Conservation (phyloP, 75 land plant species). For the Chamaecyparis obtusa region DNA sequence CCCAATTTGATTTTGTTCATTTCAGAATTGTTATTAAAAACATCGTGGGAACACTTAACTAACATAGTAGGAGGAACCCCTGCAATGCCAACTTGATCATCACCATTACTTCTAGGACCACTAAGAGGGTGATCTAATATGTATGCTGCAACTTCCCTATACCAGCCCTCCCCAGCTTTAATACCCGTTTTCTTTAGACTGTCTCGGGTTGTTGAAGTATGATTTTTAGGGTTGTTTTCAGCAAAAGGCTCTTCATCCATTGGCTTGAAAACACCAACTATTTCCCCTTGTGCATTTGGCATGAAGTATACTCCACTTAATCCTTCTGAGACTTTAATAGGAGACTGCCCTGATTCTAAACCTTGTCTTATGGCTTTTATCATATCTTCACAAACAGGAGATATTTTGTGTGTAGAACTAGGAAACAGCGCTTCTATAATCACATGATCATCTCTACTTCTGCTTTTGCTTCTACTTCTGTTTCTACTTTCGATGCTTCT, state of each 20-base stretch:
- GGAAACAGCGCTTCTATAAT: neutral
- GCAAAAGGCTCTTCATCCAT: conserved; percentile 27
- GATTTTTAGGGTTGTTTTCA: conserved; percentile 19
- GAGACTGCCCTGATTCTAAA: conserved; percentile 10
- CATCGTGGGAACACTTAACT: conserved; percentile 14
- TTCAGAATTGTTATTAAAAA: conserved; percentile 3
- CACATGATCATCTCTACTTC: neutral
- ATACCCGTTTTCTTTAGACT: conserved; percentile 14
- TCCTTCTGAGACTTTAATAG: conserved; percentile 7
- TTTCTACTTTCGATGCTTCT: neutral
- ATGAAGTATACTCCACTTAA: conserved; percentile 21
- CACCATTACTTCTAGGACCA: neutral
- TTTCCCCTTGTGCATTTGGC: conserved; percentile 5
- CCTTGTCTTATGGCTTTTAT: conserved; percentile 7
- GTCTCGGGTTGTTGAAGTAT: neutral
- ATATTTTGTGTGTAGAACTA: neutral
- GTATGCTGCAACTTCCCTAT: conserved; percentile 22
- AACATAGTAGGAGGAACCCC: conserved; percentile 33
- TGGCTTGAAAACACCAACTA: conserved; percentile 26
- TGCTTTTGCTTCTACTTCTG: neutral
- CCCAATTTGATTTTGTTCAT: conserved; percentile 7
- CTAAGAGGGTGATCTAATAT: conserved; percentile 21
- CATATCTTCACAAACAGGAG: neutral
- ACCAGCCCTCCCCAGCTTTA: conserved; percentile 14
- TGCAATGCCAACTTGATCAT: conserved; percentile 18